phyloP scores from a whole-genome alignment of 129 eudicot species.

The Artemisia argyi region DNA sequence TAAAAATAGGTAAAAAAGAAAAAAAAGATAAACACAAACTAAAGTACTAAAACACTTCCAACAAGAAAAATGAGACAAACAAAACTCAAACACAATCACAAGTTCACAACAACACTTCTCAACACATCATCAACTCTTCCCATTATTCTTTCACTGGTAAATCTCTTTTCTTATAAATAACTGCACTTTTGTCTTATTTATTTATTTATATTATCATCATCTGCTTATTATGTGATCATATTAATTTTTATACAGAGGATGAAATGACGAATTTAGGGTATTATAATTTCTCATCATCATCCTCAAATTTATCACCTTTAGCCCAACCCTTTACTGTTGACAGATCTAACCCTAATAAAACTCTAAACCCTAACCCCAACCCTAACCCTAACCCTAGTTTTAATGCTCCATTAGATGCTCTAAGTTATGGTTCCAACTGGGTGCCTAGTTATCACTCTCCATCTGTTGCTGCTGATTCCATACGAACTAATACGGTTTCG shows the following conservation, averaged over 20 bases:
- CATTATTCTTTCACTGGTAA: background rate
- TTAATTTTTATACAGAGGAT: background rate
- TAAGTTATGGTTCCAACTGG: conserved; percentile 47
- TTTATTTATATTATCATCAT: background rate
- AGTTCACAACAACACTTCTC: background rate
- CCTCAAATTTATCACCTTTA: conserved; percentile 77
- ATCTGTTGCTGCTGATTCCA: conserved; percentile 26
- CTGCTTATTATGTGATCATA: background rate
- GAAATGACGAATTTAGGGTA: conserved; percentile 62
- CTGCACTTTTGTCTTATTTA: background rate
- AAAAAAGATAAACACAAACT: background rate
- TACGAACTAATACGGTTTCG: no score
- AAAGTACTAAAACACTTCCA: background rate
- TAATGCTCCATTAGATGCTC: conserved; percentile 30
- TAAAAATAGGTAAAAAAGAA: background rate
- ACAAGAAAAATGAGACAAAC: background rate
- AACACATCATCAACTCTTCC: no score
- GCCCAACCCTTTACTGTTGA: conserved; percentile 84
- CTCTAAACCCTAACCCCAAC: conserved; percentile 28
- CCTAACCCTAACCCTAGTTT: conserved; percentile 28
- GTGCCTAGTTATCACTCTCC: conserved; percentile 35
- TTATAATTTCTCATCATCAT: conserved; percentile 32
- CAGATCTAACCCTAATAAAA: conserved; percentile 44
- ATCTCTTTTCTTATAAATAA: background rate
- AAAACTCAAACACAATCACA: background rate